Percentiles rank a stretch among this genome's conserved stretches.
These are phyloP conservation scores for Ceratocystis cubensis DNA, from an alignment of 2,329 filamentous ascomycete genomes.

Conservation along the genomic window DNA sequence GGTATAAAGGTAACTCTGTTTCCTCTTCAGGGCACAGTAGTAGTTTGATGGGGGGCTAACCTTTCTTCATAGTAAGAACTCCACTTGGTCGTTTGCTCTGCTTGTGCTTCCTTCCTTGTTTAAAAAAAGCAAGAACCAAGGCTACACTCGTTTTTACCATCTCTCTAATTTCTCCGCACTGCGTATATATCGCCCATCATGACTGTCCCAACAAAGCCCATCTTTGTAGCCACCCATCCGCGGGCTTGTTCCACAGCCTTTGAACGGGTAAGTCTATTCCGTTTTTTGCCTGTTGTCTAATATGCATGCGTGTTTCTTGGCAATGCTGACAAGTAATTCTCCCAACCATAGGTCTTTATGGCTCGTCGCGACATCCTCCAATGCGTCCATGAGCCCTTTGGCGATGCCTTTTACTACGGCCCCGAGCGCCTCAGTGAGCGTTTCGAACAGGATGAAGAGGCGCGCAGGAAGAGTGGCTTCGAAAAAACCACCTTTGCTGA, in stretches of 20 bases:
- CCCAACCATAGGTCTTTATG: slow-evolving; percentile 69
- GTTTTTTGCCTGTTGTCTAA: slow-evolving; percentile 26
- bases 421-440: slow-evolving; percentile 73
- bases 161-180: too few relatives aligned
- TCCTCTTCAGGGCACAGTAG: not conserved
- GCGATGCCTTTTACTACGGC: slow-evolving; percentile 91
- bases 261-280: slow-evolving; percentile 53
- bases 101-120: slow-evolving; percentile 23
- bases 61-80: not conserved
- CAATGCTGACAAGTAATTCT: not conserved
- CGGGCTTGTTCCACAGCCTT: slow-evolving; percentile 94
- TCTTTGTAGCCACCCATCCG: slow-evolving; percentile 90
- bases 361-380: slow-evolving; percentile 68
- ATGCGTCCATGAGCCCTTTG: slow-evolving; percentile 91
- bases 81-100: slow-evolving; percentile 1
- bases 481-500: slow-evolving; percentile 58
- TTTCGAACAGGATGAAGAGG: slow-evolving; percentile 55
- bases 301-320: slow-evolving; percentile 6
- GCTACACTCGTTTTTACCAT: too few relatives aligned
- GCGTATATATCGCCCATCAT: slow-evolving; percentile 17
- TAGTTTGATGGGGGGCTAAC: not conserved
- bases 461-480: slow-evolving; percentile 51
- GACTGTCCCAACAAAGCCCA: slow-evolving; percentile 53
- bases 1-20: not conserved
- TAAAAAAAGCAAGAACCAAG: not conserved